These are phyloP conservation scores for Domatiomyces catenatus DNA, from an alignment of 2,329 filamentous ascomycete species.

Conservation along the genomic window DNA sequence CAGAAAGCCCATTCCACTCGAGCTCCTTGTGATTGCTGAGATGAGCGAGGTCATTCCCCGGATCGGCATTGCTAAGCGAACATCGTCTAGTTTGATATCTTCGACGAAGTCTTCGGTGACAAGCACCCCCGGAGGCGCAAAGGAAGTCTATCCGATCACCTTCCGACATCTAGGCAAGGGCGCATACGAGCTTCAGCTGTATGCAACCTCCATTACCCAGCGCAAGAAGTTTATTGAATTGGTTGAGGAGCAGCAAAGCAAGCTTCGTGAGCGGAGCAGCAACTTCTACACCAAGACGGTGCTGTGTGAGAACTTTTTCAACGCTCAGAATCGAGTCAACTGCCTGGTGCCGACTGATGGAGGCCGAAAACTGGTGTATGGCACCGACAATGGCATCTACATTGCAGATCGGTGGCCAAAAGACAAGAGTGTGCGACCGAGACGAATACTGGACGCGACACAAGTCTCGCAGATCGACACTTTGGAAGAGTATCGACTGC, in stretches of 20 bases:
- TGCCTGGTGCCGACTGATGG: conserved; percentile 95
- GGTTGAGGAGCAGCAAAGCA: conserved; percentile 80
- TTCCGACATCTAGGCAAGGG: conserved; percentile 93
- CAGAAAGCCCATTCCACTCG: conserved; percentile 83
- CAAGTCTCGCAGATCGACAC: conserved; percentile 92
- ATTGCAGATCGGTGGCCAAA: conserved; percentile 81
- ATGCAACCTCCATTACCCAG: conserved; percentile 68
- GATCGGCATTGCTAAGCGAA: conserved; percentile 64
- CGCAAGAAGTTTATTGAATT: conserved; percentile 95
- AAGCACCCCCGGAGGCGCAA: conserved; percentile 35
- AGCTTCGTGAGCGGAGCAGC: conserved; percentile 56
- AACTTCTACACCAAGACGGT: conserved; percentile 55
- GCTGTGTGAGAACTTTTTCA: conserved; percentile 78
- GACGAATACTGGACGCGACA: conserved; percentile 68
- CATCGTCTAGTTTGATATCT: conserved; percentile 69
- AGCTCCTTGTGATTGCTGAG: conserved; percentile 81
- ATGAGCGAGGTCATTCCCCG: conserved; percentile 92
- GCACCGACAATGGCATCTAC: conserved; percentile 87
- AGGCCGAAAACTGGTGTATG: conserved; percentile 83
- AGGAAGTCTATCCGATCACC: conserved; percentile 83
- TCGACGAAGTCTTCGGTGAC: conserved; percentile 37
- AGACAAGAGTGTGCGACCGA: conserved; percentile 57
- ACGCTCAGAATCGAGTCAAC: conserved; percentile 74
- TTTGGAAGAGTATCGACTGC: conserved; percentile 81
- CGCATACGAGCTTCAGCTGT: conserved; percentile 83